A percentile compares a stretch with the other conserved stretches of the same genome.
phyloP scores from a whole-genome alignment of 2,329 filamentous ascomycete genomes.

The Didymosphaeria variabile region DNA sequence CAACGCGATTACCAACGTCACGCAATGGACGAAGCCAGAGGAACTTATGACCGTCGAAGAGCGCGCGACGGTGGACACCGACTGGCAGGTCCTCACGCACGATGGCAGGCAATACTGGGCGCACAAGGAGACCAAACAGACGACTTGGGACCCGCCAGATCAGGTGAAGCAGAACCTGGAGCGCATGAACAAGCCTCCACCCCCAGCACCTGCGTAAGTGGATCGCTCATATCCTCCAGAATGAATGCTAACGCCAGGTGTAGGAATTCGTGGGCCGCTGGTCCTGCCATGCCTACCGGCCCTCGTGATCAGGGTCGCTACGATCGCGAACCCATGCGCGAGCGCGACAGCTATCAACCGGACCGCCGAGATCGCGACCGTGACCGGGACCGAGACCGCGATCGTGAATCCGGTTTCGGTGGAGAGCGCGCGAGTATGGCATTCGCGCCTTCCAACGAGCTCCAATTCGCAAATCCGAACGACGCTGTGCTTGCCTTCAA shows the following conservation, averaged over 20 bases:
- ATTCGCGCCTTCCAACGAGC: conserved; percentile 63
- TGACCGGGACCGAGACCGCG: conserved; percentile 52
- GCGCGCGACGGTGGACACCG: conserved; percentile 82
- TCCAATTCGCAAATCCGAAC: conserved; percentile 64
- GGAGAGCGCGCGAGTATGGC: conserved; percentile 42
- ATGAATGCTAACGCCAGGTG: conserved; percentile 16
- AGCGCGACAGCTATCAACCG: conserved; percentile 30
- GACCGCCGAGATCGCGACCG: conserved; percentile 40
- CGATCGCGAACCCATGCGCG: conserved; percentile 33
- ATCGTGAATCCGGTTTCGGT: conserved; percentile 59
- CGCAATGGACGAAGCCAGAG: conserved; percentile 93
- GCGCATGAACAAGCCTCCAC: conserved; percentile 62
- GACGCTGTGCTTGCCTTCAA: conserved; percentile 93
- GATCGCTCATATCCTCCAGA: conserved; percentile 9
- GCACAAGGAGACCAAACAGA: conserved; percentile 89
- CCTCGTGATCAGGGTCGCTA: conserved; percentile 49
- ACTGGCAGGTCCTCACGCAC: conserved; percentile 92
- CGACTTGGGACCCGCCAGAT: conserved; percentile 93
- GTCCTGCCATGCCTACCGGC: conserved; percentile 52
- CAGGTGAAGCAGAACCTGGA: conserved; percentile 76
- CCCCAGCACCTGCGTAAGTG: conserved; percentile 59
- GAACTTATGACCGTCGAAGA: conserved; percentile 78
- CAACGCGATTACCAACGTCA: conserved; percentile 84
- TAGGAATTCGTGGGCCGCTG: conserved; percentile 67
- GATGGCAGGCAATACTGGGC: conserved; percentile 93